These are phyloP conservation scores for Diospyros kaki DNA, from an alignment of 148 eudicot genomes.

Conservation along the genomic window DNA sequence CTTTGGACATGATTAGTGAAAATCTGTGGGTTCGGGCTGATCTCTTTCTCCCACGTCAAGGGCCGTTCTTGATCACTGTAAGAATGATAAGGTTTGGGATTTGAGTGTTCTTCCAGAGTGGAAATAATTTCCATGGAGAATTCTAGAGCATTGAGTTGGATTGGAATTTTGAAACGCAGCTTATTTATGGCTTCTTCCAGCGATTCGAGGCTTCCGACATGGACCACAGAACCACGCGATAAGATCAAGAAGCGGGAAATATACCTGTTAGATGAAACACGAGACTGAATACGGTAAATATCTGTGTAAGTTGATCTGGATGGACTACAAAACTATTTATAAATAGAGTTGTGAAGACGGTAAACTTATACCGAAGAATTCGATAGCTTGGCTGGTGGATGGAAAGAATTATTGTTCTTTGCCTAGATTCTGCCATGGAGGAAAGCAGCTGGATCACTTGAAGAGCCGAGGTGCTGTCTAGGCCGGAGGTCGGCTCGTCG, in stretches of 20 bases:
- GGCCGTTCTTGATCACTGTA: conserved; percentile 8
- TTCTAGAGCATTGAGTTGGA: conserved; percentile 70
- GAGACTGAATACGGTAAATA: no score
- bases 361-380: conserved; percentile 34
- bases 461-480: conserved; percentile 81
- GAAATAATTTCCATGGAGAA: conserved; percentile 79
- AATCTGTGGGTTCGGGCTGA: conserved; percentile 3
- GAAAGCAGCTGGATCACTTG: conserved; percentile 78
- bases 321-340: no score
- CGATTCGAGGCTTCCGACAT: conserved; percentile 59
- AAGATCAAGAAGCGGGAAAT: conserved; percentile 71
- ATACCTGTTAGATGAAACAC: background rate
- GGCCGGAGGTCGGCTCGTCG: conserved; percentile 93
- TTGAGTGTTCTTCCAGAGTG: conserved; percentile 39
- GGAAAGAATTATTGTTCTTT: conserved; percentile 62
- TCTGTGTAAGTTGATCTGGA: no score
- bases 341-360: no score
- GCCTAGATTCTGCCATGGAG: conserved; percentile 52
- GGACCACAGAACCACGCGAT: conserved; percentile 67
- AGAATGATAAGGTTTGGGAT: conserved; percentile 4
- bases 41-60: conserved; percentile 12
- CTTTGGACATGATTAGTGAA: background rate
- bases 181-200: conserved; percentile 58
- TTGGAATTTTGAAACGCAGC: conserved; percentile 60
- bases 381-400: conserved; percentile 94